Base-by-base conservation (phyloP, 2,329 filamentous ascomycete genomes). In the Botrytis hyacinthi region DNA sequence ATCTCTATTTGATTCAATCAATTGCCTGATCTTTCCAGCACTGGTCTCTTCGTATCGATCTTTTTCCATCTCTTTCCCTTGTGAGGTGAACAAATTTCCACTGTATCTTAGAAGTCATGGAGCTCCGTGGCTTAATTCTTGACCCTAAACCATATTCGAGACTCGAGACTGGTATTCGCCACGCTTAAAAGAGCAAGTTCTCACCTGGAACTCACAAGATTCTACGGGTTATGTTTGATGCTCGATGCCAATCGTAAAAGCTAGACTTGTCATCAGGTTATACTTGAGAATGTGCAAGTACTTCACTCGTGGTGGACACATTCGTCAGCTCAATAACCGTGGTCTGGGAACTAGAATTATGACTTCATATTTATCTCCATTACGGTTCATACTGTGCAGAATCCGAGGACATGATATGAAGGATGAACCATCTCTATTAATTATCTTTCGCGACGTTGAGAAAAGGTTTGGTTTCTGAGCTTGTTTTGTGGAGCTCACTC, bases 401-500 rank as follows among this genome's bases (percentile, higher is more conserved):
- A 16, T 8, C 3, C 2, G 9, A 35, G 10, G 26, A 60, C 9
- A 37, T 1, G 10, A 20, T 37, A 0, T 61, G 14, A 12, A 40
- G 22, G 14, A 60, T 37, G 0, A 18, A 40, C 7, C 9, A 26
- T 40, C 26, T 18, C 3, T 3, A n/a, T 61, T 10, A 8, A 61
- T 37, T 37, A 40, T 61, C 22, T 61, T 37, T 61, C 35, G 26
- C 35, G 59, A 61, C 59, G 59, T 61, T 40, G 59, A 40, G 35
- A 61, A 35, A 61, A 61, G 59, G 59, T 61, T 61, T 61, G 22
- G 3, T 14, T 37, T 61, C 59, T 40, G 59, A 61, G 59, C 59
- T n/a, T 61, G 35, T 61, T 61, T 61, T 61, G 59, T 61, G 35
- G 59, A 61, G 35, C 59, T 61, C 22, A 61, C n/a, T 40, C 12